Base-by-base conservation (phyloP, 2,329 filamentous ascomycete species). In the Harringtonia aguacate region DNA sequence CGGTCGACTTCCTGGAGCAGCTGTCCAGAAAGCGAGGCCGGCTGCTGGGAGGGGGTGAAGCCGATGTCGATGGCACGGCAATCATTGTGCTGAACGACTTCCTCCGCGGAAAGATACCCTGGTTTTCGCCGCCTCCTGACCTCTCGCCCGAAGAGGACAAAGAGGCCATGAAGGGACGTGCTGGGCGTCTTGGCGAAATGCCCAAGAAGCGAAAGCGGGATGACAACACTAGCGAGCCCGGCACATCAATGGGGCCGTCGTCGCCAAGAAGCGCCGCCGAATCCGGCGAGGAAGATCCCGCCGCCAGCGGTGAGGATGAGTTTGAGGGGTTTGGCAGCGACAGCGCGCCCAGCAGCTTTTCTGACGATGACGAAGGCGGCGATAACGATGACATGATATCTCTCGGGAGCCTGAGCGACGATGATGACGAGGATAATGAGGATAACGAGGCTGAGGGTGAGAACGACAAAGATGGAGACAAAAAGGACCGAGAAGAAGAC, bases 11-110 rank as follows among this genome's bases (percentile, higher is more conserved):
- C 55, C 69, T 98, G 1, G 90, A 95, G 57, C 68, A 87, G 24
- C 70, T 98, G 3, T 90, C 89, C 9, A 73, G 89, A 46, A 97
- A 95, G 62, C 80, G 81, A 46, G 92, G 92, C 15, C 76, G 89
- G 53, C 66, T 98, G 18, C 68, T 97, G 15, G 43, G 38, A 59
- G 90, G 86, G 46, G 92, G 90, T n/a, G 92, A 97, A 61, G 84
- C 90, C 4, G 92, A 98, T 61, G 67, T 95, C 44, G 90, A 97
- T 55, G 88, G 89, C 55, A 88, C 95, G 39, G 92, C 92, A 2
- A 95, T 95, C 64, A 95, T 95, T 79, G 84, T 98, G 1, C 68
- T 98, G 47, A 97, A 95, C 56, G 92, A 98, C 58, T 98, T 97
- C 60, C 77, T 97, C 57, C 72, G 92, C 50, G 92, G 92, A 45